Percentiles rank a stretch among this genome's conserved stretches.
Conservation (phyloP, 805 yeast species). For the Yamadazyma paraphyllophila region DNA sequence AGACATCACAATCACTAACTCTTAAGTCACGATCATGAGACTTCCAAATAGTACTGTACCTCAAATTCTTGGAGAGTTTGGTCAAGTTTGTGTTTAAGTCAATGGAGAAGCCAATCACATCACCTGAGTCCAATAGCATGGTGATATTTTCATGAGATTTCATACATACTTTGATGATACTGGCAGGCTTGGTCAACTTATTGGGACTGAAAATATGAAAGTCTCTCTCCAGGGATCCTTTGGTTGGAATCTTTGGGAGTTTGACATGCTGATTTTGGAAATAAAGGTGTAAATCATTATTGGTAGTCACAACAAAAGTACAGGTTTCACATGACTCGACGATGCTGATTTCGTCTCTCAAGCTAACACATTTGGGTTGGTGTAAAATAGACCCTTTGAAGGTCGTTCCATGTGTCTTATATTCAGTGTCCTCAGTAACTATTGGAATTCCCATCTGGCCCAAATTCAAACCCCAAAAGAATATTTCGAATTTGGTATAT, state of each 20-base stretch:
- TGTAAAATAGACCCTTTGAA: conserved; percentile 38
- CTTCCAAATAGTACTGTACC: conserved; percentile 55
- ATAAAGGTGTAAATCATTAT: conserved; percentile 62
- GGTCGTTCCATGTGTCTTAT: conserved; percentile 25
- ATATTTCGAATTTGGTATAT: conserved; percentile 47
- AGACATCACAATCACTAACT: conserved; percentile 66
- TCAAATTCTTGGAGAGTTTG: conserved; percentile 31
- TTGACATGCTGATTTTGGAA: conserved; percentile 56
- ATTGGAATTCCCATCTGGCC: conserved; percentile 70
- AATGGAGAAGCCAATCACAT: conserved; percentile 41
- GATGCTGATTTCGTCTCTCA: conserved; percentile 50
- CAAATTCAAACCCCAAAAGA: conserved; percentile 74
- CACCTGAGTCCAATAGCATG: conserved; percentile 59
- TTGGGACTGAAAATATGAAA: conserved; percentile 58
- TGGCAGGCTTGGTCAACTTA: conserved; percentile 40
- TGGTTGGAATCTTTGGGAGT: conserved; percentile 38
- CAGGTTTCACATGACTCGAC: conserved; percentile 66
- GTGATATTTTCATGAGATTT: conserved; percentile 44
- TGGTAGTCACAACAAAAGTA: conserved; percentile 60
- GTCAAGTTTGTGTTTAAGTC: conserved; percentile 9
- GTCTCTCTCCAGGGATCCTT: conserved; percentile 36
- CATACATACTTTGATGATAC: conserved; percentile 30
- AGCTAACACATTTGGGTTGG: conserved; percentile 39
- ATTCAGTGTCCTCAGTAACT: conserved; percentile 18
- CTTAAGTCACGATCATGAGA: conserved; percentile 56